These are phyloP conservation scores for Oryza glumipatula DNA, from an alignment of 176 grass and related monocot genomes.

Conservation along the genomic window DNA sequence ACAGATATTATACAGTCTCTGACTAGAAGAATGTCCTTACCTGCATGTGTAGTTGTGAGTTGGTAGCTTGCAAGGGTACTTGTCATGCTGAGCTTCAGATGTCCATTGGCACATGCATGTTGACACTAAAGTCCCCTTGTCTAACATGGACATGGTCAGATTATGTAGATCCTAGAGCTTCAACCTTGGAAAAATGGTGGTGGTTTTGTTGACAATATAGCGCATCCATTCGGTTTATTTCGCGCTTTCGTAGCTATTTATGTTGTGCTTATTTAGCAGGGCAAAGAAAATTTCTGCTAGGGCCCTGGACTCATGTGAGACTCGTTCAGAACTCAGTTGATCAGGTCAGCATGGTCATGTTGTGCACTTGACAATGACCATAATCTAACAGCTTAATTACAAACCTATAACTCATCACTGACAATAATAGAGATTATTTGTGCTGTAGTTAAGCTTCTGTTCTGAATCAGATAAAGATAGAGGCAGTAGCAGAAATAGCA, in stretches of 20 bases:
- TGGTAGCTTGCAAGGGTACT: constrained; percentile 46
- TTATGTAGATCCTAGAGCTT: constrained; percentile 35
- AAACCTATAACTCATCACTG: not conserved
- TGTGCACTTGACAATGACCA: not conserved
- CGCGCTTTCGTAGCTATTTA: not conserved
- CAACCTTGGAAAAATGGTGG: constrained; percentile 1
- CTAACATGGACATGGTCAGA: constrained; percentile 15
- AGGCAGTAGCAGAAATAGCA: not conserved
- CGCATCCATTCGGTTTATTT: not conserved
- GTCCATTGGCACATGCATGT: constrained; percentile 43
- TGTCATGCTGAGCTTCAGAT: constrained; percentile 45
- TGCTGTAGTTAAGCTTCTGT: not conserved
- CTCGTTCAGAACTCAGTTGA: not conserved
- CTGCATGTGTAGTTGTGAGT: constrained; percentile 38
- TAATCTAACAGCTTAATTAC: not conserved
- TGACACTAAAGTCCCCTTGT: constrained; percentile 34
- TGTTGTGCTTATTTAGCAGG: not conserved
- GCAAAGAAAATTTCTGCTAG: not conserved
- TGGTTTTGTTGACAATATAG: constrained; percentile 11
- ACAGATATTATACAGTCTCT: constrained; percentile 12
- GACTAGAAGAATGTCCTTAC: constrained; percentile 34
- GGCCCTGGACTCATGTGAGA: not conserved
- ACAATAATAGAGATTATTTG: not conserved
- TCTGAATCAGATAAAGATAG: not conserved
- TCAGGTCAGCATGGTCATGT: not conserved